Percentiles rank a stretch among this genome's conserved stretches.
phyloP scores from a whole-genome alignment of 2,329 filamentous ascomycete species.

The Monosporascus sp. region DNA sequence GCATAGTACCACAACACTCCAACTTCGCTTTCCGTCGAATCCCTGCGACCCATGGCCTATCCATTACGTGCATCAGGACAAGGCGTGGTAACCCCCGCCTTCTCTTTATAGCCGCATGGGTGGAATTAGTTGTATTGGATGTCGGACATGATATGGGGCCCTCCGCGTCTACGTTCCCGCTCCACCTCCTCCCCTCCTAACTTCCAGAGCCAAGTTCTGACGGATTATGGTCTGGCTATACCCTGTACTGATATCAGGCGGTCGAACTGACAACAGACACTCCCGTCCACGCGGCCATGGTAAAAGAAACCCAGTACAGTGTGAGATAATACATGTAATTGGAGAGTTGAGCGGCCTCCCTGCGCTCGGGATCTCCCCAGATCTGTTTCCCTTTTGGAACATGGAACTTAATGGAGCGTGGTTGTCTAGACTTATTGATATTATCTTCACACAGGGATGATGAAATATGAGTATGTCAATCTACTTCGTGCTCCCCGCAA shows the following conservation, averaged over 20 bases:
- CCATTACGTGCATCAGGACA: not conserved
- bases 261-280: not conserved
- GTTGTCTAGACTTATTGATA: not conserved
- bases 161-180: not conserved
- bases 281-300: not conserved
- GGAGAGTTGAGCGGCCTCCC: not conserved
- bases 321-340: not conserved
- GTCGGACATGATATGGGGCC: not conserved
- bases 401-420: not conserved
- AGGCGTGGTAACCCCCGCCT: not conserved
- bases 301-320: not conserved
- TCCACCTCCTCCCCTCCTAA: not conserved
- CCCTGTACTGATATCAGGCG: not conserved
- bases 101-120: not conserved
- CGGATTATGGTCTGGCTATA: not conserved
- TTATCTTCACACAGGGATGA: not conserved
- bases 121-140: not conserved
- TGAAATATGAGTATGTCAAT: not conserved
- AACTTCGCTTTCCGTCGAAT: not conserved
- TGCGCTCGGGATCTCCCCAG: not conserved
- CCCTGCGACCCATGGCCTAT: not conserved
- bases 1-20: not conserved
- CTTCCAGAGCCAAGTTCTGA: not conserved
- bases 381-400: not conserved
- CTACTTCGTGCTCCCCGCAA: not conserved